Evolutionary conservation across 1,139 yeast species (phyloP).

Genomic region (Zygoascus meyerae): DNA sequence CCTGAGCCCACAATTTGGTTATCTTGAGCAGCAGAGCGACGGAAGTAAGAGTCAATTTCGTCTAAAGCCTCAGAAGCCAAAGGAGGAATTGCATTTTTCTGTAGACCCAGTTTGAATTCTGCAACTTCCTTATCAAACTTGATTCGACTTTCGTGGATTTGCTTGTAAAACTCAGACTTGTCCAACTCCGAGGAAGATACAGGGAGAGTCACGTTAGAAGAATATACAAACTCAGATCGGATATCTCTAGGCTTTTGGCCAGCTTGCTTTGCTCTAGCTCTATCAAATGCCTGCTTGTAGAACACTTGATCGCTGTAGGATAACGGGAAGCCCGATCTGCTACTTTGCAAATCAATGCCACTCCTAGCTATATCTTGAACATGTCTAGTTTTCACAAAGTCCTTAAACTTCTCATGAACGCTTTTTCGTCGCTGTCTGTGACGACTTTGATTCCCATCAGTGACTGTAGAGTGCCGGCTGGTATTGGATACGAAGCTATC

Average conservation of each 20-base stretch:
- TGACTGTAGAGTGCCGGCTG: not conserved
- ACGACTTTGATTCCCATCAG: not conserved
- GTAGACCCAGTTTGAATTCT: conserved; percentile 17
- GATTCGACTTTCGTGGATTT: conserved; percentile 17
- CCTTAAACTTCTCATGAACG: conserved; percentile 5
- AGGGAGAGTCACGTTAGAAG: too few relatives aligned
- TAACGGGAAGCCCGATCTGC: conserved; percentile 9
- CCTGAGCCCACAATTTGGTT: conserved; percentile 39
- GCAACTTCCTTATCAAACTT: conserved; percentile 19
- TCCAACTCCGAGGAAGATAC: too few relatives aligned
- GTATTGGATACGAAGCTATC: not conserved
- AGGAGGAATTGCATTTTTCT: conserved; percentile 16
- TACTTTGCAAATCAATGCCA: conserved; percentile 9
- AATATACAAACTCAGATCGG: too few relatives aligned
- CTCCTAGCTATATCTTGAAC: conserved; percentile 3
- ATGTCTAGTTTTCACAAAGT: conserved; percentile 5
- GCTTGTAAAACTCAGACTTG: conserved; percentile 1
- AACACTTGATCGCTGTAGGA: conserved; percentile 5
- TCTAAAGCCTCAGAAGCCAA: conserved; percentile 33
- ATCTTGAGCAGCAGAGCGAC: conserved; percentile 26
- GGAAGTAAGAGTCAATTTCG: conserved; percentile 40
- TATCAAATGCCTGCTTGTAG: conserved; percentile 8
- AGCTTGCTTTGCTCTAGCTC: conserved; percentile 4
- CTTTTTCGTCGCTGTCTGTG: not conserved
- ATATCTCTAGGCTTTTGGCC: too few relatives aligned